Evolutionary conservation across 164 flowering plant species (phyloP), one percentile per base, ranked within the genome.

Genomic region (Kingdonia uniflora): DNA sequence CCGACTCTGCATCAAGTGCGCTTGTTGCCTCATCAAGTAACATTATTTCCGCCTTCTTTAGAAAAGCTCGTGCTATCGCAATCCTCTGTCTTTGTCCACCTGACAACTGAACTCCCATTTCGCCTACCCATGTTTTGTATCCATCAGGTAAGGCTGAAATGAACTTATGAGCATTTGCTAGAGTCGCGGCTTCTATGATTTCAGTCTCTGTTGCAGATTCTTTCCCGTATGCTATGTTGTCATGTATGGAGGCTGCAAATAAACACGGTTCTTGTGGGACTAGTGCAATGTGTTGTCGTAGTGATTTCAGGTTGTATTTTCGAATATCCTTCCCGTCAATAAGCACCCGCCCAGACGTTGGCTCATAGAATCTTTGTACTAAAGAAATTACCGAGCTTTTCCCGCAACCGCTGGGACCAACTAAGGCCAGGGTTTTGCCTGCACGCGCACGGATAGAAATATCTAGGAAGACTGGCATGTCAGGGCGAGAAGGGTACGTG

Each of bases 51-150:
- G 97, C 80, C 26, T 81, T 86, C 65, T 72, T 80, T 0, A 82
- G 13, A 2, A 92, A 60, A 3, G 92, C 97, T 16, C 96, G 61
- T 1, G 99, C 99, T 13, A 92, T 66, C 8, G 97, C 99, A 15
- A 92, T 73, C 62, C 99, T 70, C 46, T 92, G 99, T 73, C 81
- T 82, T 54, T 92, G 97, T n/a, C 99, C 99, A 0, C 99, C 99
- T 0, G 99, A 92, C 2, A 88, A 58, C 44, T 88, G 99, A n/a
- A 82, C 78, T 8, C 99, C 99, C 19, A 95, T 62, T 68, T 92
- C 97, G 16, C 99, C 99, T 0, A 82, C 99, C 49, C 66, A 76
- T 6, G 95, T 92, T 24, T 72, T 75, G 76, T 92, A 92, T 11
- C 99, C 99, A 1, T 92, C 95, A 0, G 99, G 97, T 62, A 92